Percentiles rank a stretch among this genome's conserved stretches.
Conservation (phyloP, 1,284 basidiomycete genomes). For the Ganoderma lucidum region DNA sequence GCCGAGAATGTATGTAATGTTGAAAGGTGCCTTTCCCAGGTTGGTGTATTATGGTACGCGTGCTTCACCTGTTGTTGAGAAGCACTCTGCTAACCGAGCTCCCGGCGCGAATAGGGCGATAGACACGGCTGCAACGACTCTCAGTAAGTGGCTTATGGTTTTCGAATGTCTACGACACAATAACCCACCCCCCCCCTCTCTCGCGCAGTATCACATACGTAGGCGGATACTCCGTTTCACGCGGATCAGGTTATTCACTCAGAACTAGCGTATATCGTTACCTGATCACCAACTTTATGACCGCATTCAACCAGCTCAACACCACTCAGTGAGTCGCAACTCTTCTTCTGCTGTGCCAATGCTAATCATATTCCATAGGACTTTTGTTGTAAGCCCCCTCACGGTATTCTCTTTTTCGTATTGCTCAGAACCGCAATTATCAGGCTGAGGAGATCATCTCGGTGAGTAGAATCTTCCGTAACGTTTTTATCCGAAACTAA, state of each 20-base stretch:
- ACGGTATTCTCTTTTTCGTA: not conserved
- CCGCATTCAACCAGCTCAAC: slow-evolving; percentile 40
- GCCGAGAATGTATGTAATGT: not conserved
- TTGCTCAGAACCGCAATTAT: not conserved
- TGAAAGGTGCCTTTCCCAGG: slow-evolving; percentile 32
- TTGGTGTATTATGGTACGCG: slow-evolving; percentile 41
- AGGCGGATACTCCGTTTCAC: slow-evolving; percentile 10
- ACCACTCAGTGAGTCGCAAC: slow-evolving; percentile 45
- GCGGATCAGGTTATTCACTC: not conserved
- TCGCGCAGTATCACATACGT: slow-evolving; percentile 47
- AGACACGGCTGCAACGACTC: slow-evolving; percentile 38
- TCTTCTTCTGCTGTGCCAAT: not conserved
- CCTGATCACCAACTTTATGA: slow-evolving; percentile 46
- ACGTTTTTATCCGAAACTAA: not conserved
- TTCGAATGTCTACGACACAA: not conserved
- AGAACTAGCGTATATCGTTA: slow-evolving; percentile 44
- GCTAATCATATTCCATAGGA: slow-evolving; percentile 34
- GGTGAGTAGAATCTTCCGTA: slow-evolving; percentile 34
- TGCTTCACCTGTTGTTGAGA: not conserved
- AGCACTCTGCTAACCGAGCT: not conserved
- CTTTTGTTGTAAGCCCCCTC: slow-evolving; percentile 46
- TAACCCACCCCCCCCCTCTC: not conserved
- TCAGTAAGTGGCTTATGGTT: slow-evolving; percentile 39
- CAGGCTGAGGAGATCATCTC: slow-evolving; percentile 47
- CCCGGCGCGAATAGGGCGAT: slow-evolving; percentile 30